These are phyloP conservation scores for Fusarium algeriense DNA, from an alignment of 2,329 filamentous ascomycete species.

Conservation along the genomic window DNA sequence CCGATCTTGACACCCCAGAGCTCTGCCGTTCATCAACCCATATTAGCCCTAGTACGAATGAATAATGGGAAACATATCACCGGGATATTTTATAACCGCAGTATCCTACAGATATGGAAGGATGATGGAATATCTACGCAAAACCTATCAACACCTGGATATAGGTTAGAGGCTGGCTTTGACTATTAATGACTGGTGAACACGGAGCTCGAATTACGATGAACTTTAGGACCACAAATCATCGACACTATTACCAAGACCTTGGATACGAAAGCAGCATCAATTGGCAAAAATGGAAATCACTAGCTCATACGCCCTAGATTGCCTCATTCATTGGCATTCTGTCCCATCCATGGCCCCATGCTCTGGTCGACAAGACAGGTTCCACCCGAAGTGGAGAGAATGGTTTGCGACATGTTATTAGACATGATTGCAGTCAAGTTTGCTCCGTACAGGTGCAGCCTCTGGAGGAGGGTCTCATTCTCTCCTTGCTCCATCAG, in stretches of 20 bases:
- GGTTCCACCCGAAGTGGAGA: constrained; percentile 48
- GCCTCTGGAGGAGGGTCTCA: constrained; percentile 39
- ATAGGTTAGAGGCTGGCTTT: constrained; percentile 2
- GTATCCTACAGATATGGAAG: constrained; percentile 21
- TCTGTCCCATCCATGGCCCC: constrained; percentile 41
- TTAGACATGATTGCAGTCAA: constrained; percentile 41
- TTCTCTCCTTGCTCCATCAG: constrained; percentile 35
- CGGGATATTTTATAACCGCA: constrained; percentile 27
- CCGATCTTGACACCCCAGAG: constrained; percentile 44
- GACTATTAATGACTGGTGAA: not conserved
- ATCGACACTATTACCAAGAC: constrained; percentile 18
- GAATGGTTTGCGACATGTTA: constrained; percentile 42
- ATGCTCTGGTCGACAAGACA: constrained; percentile 39
- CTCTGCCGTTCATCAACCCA: constrained; percentile 27
- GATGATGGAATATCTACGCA: not conserved
- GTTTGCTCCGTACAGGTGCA: constrained; percentile 38
- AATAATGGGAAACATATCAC: constrained; percentile 33
- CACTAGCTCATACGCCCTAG: constrained; percentile 29
- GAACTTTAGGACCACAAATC: constrained; percentile 1
- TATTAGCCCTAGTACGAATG: constrained; percentile 39
- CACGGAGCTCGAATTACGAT: constrained; percentile 1
- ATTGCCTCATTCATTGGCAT: constrained; percentile 33
- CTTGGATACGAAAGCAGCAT: constrained; percentile 9
- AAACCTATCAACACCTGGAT: not conserved
- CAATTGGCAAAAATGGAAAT: constrained; percentile 28